A percentile compares a stretch with the other conserved stretches of the same genome.
These are phyloP conservation scores for Nigrospora osmanthi DNA, from an alignment of 2,329 filamentous ascomycete genomes.

Conservation along the genomic window DNA sequence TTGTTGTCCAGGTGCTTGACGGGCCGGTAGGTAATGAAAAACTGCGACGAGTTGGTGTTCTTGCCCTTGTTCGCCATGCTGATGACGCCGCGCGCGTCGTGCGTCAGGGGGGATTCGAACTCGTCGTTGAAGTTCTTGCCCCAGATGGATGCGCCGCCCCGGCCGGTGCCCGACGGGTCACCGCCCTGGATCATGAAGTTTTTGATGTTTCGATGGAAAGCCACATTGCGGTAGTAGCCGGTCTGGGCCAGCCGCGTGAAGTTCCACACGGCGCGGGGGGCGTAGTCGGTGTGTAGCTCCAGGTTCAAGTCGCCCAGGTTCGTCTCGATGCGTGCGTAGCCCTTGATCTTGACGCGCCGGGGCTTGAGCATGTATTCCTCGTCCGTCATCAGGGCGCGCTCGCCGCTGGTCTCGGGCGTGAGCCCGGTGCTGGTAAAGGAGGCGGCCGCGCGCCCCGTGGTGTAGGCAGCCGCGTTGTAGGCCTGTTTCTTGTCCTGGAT, in stretches of 20 bases:
- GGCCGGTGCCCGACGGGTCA: conserved; percentile 85
- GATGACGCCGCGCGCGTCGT: conserved; percentile 70
- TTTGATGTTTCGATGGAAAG: conserved; percentile 89
- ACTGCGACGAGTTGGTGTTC: conserved; percentile 93
- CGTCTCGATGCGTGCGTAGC: conserved; percentile 85
- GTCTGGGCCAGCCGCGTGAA: conserved; percentile 82
- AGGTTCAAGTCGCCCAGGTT: conserved; percentile 79
- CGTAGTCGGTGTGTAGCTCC: conserved; percentile 84
- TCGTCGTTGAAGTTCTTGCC: conserved; percentile 92
- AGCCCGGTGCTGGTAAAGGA: conserved; percentile 93
- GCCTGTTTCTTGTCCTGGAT: conserved; percentile 54
- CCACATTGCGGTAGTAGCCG: conserved; percentile 78
- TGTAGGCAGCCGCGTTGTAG: conserved; percentile 84
- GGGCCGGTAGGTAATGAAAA: conserved; percentile 84
- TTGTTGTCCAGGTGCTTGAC: conserved; percentile 85
- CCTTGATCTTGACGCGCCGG: conserved; percentile 79
- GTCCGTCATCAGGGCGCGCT: conserved; percentile 78
- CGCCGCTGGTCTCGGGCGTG: conserved; percentile 82
- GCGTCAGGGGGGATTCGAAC: conserved; percentile 81
- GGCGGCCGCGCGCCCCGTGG: conserved; percentile 82
- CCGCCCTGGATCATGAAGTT: conserved; percentile 98
- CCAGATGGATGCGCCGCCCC: conserved; percentile 88
- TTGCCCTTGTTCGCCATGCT: conserved; percentile 99
- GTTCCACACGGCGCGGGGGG: conserved; percentile 94
- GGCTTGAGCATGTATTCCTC: conserved; percentile 97